Evolutionary conservation across 2,329 filamentous ascomycete species (phyloP), one percentile per base, ranked within the genome.

Genomic region (Davidsoniella virescens): DNA sequence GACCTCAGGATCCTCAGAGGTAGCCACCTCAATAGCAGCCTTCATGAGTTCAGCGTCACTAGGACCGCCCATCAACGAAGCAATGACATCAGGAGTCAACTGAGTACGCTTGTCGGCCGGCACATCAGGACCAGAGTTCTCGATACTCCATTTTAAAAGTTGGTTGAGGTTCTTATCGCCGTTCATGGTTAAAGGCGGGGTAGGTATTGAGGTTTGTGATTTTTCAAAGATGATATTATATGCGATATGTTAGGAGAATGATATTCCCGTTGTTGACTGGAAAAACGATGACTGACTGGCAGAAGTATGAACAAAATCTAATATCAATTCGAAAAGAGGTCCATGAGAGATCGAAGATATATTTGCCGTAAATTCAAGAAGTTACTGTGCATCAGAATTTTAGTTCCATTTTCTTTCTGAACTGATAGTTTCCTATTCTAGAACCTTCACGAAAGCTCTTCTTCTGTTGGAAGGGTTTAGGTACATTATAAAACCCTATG

Each of bases 11-110:
- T 75, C 71, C 1, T 67, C 56, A 16, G 78, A 77, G 8, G 71
- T 73, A 60, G 95, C 82, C 51, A 84, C 78, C 25, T 74, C 73
- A 79, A 98, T 94, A 55, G 84, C 74, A 48, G 82, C 78, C 59
- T 78, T 78, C 92, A 98, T 96, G 49, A 93, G 75, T 54, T 96
- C 87, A 18, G 92, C 87, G 55, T 98, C 90, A 2, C 82, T 87
- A 40, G 85, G 85, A 60, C 87, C 87, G 65, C 87, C 87, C 61
- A 93, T 74, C 50, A 95, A 72, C 12, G 82, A 72, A 41, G 76
- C 76, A 54, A 95, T 72, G 52, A 82, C 72, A 52, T 87, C 79
- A 14, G 83, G 73, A 59, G 80, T 80, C 56, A 92, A 71, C 52
- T 68, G 60, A 54, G 65, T 63, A 48, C 56, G 62, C 54, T 59